Evolutionary conservation across 371 early-diverging fungal species (phyloP), one percentile per base, ranked within the genome.

Genomic region (Dinochytrium kinnereticum): DNA sequence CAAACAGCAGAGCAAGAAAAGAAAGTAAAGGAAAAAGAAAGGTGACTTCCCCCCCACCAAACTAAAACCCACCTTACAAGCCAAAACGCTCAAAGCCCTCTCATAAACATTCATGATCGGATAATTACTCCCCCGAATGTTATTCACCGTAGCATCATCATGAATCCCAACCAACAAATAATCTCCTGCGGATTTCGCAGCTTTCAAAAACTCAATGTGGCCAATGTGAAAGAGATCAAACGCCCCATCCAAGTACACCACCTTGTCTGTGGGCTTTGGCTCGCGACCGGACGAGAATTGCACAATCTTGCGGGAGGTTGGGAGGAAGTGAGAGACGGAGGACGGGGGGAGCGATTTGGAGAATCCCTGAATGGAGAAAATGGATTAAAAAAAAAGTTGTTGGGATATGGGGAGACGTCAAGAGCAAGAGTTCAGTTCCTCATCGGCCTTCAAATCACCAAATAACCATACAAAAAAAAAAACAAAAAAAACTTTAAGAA

Each of bases 201-300:
- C 89, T 77, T 91, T 91, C 78, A 99, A 85, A 79, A 96, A 94
- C 82, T 94, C 93, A 78, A 95, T 92, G 81, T 99, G 98, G 36
- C 99, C 99, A 2, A 92, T 87, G 83, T 98, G 99, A 89, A 97
- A 98, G 72, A 98, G 80, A 79, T 98, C 99, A 84, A 96, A 98
- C 17, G 94, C 92, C 21, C 99, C 99, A 77, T 96, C 98, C 19
- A 97, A 94, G 82, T 97, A 98, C 34, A 97, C 93, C 2, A 96
- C 81, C 36, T 76, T 83, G 73, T 89, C 90, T 10, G 77, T 76
- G 1, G 80, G 69, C 76, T 87, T 84, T 15, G 95, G 95, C 71
- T 94, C 93, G 44, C 84, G 81, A 13, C 91, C 91, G 70, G 93
- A 89, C 15, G 95, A 93, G 78, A 96, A 96, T 76, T 95, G 96